Evolutionary conservation across 129 eudicot species (phyloP), one percentile per base, ranked within the genome.

Genomic region (Calendula officinalis): DNA sequence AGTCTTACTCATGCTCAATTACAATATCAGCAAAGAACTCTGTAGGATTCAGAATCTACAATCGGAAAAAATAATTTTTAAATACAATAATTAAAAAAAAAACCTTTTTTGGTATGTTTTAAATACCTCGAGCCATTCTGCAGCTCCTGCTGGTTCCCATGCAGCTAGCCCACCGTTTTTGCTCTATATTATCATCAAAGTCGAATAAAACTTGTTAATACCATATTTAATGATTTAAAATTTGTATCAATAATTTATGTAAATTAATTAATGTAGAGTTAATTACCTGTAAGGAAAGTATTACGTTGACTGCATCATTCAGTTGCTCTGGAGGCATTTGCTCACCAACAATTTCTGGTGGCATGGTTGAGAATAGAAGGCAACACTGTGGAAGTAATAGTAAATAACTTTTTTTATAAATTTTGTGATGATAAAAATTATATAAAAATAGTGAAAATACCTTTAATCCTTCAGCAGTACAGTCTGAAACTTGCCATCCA

Each of bases 401-500:
- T 9, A 51, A 14, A 50, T 22, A 40, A n/a, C n/a, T n/a, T n/a
- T n/a, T n/a, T n/a, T n/a, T n/a, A n/a, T n/a, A n/a, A n/a, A n/a
- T n/a, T n/a, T n/a, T n/a, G n/a, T n/a, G n/a, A n/a, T n/a, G n/a
- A n/a, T n/a, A n/a, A n/a, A n/a, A 38, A 4, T 60, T 17, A 8
- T 55, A 43, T 11, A 55, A 14, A 48, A n/a, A 38, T 37, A 4
- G 47, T 42, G 7, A 22, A 33, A 88, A 49, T 11, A 12, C 96
- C 87, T 82, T 89, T 45, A 89, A 41, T 64, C 77, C 97, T 75
- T 61, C 90, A 35, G 96, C 90, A 54, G 96, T 83, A 70, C 96
- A 78, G 41, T 89, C 96, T 6, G 96, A 89, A 39, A 80, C 83
- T 79, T 90, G 97, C 97, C 97, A 86, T 71, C 97, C 97, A 45